A percentile compares a stretch with the other conserved stretches of the same genome.
phyloP scores from a whole-genome alignment of 169 alveolate genomes.

The Cryptosporidium viatorum region DNA sequence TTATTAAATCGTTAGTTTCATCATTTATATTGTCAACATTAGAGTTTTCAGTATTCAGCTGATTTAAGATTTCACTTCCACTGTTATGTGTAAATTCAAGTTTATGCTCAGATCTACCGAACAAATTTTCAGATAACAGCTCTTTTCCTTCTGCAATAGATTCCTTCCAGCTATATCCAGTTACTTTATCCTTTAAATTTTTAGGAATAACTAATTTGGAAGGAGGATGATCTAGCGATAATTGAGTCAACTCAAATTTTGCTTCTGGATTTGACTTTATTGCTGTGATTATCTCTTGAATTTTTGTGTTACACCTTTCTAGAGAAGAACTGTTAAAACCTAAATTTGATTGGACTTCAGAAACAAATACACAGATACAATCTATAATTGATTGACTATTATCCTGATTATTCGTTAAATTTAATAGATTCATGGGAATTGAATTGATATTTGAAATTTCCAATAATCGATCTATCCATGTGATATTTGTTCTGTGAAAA shows the following conservation, averaged over 20 bases:
- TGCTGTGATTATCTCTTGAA: slow-evolving; percentile 1
- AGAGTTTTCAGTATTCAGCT: background rate
- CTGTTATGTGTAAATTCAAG: background rate
- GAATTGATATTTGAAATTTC: slow-evolving; percentile 1
- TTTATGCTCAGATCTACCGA: background rate
- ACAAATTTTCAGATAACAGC: background rate
- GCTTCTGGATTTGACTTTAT: slow-evolving; percentile 25
- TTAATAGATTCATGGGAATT: slow-evolving; percentile 1
- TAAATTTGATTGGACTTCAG: slow-evolving; percentile 28
- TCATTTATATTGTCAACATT: background rate
- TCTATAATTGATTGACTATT: background rate
- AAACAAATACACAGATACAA: slow-evolving; percentile 49
- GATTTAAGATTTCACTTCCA: slow-evolving; percentile 26
- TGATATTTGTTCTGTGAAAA: slow-evolving; percentile 6
- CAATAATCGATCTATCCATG: background rate
- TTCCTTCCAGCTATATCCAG: slow-evolving; percentile 40
- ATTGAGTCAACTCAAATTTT: slow-evolving; percentile 39
- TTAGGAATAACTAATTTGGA: slow-evolving; percentile 46
- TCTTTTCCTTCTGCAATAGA: slow-evolving; percentile 61
- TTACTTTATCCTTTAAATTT: background rate
- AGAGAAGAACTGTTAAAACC: background rate
- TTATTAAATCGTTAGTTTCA: background rate
- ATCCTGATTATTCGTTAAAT: background rate
- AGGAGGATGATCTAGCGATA: slow-evolving; percentile 25
- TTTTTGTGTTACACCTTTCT: background rate